phyloP scores from a whole-genome alignment of 176 grass and related monocot species.

The Coix lacrymajobi region DNA sequence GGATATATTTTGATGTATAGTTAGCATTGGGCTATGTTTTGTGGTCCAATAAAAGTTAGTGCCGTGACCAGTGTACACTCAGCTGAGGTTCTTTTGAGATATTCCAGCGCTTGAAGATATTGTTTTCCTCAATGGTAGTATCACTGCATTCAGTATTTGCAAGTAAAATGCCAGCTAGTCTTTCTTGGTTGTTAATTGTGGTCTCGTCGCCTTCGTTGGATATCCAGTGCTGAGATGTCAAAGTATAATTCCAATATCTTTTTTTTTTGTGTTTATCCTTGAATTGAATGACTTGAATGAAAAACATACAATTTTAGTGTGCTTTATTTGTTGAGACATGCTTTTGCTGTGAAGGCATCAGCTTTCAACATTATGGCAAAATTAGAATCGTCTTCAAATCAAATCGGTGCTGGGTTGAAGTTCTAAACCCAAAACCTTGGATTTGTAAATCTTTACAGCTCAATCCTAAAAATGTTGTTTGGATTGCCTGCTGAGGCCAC shows the following conservation, averaged over 20 bases:
- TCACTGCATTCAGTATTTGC: background rate
- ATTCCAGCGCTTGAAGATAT: background rate
- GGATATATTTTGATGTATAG: constrained; percentile 25
- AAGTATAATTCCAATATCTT: background rate
- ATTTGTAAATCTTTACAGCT: too few species aligned
- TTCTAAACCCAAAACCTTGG: too few species aligned
- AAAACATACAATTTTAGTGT: background rate
- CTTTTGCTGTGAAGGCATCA: background rate
- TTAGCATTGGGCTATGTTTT: background rate
- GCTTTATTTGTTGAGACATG: background rate
- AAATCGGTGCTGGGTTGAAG: background rate
- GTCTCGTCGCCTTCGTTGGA: background rate
- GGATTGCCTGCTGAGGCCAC: too few species aligned
- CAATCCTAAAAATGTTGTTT: too few species aligned
- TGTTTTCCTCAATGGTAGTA: background rate
- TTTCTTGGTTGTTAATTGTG: background rate
- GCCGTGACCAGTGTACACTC: background rate
- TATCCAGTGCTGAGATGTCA: too few species aligned
- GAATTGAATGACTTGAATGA: background rate
- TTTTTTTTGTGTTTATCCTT: background rate
- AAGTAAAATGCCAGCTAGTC: background rate
- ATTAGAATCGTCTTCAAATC: background rate
- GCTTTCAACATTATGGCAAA: background rate
- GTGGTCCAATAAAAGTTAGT: constrained; percentile 4
- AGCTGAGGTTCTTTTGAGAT: background rate